These are phyloP conservation scores for Collybiopsis confluens DNA, from an alignment of 768 basidiomycete species.

Conservation along the genomic window DNA sequence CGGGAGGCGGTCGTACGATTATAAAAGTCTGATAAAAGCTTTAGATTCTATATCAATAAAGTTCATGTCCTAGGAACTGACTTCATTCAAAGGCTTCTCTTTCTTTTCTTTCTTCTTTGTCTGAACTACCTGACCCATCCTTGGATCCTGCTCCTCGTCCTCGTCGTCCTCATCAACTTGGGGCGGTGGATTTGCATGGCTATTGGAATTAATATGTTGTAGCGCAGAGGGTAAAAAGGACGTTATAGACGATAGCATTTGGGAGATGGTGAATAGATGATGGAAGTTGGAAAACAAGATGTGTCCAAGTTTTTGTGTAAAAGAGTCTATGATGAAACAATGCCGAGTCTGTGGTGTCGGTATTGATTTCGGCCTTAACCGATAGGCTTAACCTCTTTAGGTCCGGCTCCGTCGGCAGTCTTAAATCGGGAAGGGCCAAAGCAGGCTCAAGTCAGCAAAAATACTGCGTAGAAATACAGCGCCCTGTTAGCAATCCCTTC, in stretches of 20 bases:
- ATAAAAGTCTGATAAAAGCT: slow-evolving; percentile 74
- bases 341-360: too few species aligned
- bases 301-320: too few species aligned
- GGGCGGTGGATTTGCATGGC: slow-evolving; percentile 2
- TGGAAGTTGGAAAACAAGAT: too few species aligned
- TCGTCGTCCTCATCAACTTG: slow-evolving; percentile 7
- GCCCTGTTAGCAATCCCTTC: too few species aligned
- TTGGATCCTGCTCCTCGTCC: neutral
- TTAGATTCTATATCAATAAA: too few species aligned
- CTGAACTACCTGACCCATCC: neutral
- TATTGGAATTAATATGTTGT: slow-evolving; percentile 1
- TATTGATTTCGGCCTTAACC: too few species aligned
- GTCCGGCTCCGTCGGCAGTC: too few species aligned
- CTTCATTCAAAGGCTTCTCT: slow-evolving; percentile 10
- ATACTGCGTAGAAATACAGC: too few species aligned
- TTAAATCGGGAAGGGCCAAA: too few species aligned
- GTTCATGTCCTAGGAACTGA: neutral
- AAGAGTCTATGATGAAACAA: too few species aligned
- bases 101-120: slow-evolving; percentile 10
- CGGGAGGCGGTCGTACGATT: slow-evolving; percentile 86
- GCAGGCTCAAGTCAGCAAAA: too few species aligned
- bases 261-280: neutral
- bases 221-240: slow-evolving; percentile 10
- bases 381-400: too few species aligned
- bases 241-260: slow-evolving; percentile 9